These are phyloP conservation scores for Malus hybrid DNA, from an alignment of 331 rosid species.

Conservation along the genomic window DNA sequence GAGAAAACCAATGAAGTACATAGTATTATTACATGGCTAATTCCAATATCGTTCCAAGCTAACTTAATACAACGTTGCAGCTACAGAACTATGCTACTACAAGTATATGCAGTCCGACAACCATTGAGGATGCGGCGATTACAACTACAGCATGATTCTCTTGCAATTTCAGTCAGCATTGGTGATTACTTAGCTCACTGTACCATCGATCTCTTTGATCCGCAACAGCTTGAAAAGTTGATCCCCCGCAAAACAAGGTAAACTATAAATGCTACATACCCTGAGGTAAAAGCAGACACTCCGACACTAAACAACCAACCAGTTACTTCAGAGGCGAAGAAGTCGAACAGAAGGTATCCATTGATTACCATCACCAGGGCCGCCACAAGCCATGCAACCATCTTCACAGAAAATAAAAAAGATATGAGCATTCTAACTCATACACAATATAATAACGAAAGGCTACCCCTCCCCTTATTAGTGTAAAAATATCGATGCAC, in stretches of 20 bases:
- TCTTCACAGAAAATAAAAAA: constrained; percentile 34
- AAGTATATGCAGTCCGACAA: not conserved
- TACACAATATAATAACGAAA: not conserved
- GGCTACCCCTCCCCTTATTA: too few relatives aligned
- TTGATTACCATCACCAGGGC: constrained; percentile 80
- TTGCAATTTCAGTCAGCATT: not conserved
- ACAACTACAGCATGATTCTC: constrained; percentile 1
- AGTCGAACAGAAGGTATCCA: constrained; percentile 77
- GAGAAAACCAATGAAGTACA: not conserved
- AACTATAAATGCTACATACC: constrained; percentile 56
- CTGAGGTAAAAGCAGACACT: constrained; percentile 42
- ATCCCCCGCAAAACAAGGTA: constrained; percentile 56
- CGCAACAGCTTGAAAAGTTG: constrained; percentile 41
- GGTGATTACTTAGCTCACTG: constrained; percentile 35
- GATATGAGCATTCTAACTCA: not conserved
- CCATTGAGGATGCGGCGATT: constrained; percentile 9
- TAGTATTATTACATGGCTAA: not conserved
- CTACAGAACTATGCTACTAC: not conserved
- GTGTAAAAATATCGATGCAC: too few relatives aligned
- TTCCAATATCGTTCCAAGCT: not conserved
- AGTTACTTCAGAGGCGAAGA: constrained; percentile 65
- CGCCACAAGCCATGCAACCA: constrained; percentile 81
- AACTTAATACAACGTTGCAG: not conserved
- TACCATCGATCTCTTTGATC: constrained; percentile 26
- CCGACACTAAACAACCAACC: constrained; percentile 32